phyloP scores from a whole-genome alignment of 129 eudicot species.

The Logfia minima region DNA sequence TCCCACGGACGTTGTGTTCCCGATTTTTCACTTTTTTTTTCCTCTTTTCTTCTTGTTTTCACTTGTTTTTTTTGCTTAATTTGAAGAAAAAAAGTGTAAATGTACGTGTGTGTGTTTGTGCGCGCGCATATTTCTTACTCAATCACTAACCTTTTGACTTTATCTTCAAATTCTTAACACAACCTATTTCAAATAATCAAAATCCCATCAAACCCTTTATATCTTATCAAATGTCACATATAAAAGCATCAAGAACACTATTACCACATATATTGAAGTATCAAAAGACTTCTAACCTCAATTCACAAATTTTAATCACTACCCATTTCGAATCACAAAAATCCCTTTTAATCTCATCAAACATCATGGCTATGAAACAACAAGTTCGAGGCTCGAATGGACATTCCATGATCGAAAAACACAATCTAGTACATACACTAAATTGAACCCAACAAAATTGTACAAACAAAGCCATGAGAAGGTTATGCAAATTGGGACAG shows the following conservation, averaged over 20 bases:
- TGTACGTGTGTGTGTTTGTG: too few relatives aligned
- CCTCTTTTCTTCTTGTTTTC: too few relatives aligned
- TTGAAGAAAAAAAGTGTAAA: too few relatives aligned
- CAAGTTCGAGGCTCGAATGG: constrained; percentile 51
- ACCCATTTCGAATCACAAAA: constrained; percentile 2
- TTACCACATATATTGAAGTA: background rate
- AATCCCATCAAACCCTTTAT: constrained; percentile 31
- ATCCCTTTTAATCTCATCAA: background rate
- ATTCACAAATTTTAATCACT: constrained; percentile 10
- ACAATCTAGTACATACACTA: constrained; percentile 20
- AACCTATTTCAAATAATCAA: constrained; percentile 8
- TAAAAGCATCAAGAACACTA: constrained; percentile 1
- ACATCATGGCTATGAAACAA: constrained; percentile 28
- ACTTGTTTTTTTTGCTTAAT: too few relatives aligned
- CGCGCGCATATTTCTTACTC: too few relatives aligned
- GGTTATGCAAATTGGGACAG: constrained; percentile 48
- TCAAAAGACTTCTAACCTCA: background rate
- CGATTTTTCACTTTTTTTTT: too few relatives aligned
- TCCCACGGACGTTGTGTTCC: too few relatives aligned
- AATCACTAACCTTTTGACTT: constrained; percentile 35
- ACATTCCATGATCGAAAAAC: constrained; percentile 22
- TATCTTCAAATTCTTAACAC: constrained; percentile 17
- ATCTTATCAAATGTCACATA: constrained; percentile 15
- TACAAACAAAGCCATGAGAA: constrained; percentile 38
- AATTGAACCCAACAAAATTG: constrained; percentile 15